phyloP scores from a whole-genome alignment of 345 rosid species.

The Salix arbutifolia region DNA sequence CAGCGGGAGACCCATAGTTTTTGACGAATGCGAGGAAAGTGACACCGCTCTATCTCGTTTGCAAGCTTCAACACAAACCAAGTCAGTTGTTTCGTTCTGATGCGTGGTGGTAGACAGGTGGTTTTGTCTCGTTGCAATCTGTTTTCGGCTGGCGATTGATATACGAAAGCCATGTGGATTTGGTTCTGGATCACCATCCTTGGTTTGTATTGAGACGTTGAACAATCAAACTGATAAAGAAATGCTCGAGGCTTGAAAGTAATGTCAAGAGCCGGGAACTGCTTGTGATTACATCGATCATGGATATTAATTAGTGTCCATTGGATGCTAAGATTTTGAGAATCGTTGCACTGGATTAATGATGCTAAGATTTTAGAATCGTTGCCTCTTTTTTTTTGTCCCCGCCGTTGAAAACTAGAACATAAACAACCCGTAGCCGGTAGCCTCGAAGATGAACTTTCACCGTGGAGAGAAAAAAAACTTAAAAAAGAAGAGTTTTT shows the following conservation, averaged over 20 bases:
- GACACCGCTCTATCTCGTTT: slow-evolving; percentile 54
- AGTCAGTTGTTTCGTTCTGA: slow-evolving; percentile 61
- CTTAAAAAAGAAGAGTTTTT: too few relatives aligned
- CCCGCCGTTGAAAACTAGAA: not conserved
- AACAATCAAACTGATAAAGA: not conserved
- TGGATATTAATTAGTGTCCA: not conserved
- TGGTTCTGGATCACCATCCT: not conserved
- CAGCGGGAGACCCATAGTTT: slow-evolving; percentile 25
- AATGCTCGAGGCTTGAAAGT: not conserved
- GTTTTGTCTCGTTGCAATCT: not conserved
- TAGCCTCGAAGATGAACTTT: too few relatives aligned
- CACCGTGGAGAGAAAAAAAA: too few relatives aligned
- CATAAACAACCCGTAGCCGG: too few relatives aligned
- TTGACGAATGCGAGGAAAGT: slow-evolving; percentile 50
- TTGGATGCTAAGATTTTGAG: too few relatives aligned
- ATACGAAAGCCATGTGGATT: slow-evolving; percentile 4
- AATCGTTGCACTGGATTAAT: not conserved
- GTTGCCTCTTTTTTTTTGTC: not conserved
- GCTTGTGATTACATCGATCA: not conserved
- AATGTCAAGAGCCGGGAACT: not conserved
- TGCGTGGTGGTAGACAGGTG: not conserved
- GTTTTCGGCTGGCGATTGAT: slow-evolving; percentile 1
- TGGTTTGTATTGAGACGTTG: slow-evolving; percentile 8
- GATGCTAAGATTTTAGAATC: not conserved
- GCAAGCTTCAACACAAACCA: slow-evolving; percentile 44